These are phyloP conservation scores for Lactarius pseudohatsudake DNA, from an alignment of 768 basidiomycete species.

Conservation along the genomic window DNA sequence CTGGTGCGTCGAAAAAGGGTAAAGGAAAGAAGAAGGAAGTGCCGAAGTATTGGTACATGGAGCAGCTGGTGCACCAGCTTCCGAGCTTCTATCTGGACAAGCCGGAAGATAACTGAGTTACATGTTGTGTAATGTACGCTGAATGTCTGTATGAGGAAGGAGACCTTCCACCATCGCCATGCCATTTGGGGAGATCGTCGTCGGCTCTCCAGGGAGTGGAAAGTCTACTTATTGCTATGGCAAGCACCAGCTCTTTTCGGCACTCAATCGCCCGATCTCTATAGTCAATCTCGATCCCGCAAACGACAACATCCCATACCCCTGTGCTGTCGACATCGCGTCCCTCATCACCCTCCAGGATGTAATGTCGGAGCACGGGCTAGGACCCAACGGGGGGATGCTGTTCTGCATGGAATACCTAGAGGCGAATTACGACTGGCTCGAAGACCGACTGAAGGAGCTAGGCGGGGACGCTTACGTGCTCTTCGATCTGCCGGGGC, in stretches of 20 bases:
- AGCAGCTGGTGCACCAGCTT: conserved; percentile 51
- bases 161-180: conserved; percentile 39
- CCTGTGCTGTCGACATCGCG: conserved; percentile 83
- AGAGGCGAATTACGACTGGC: conserved; percentile 91
- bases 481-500: conserved; percentile 94
- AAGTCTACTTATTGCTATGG: conserved; percentile 90
- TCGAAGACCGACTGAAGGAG: conserved; percentile 64
- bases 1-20: conserved; percentile 12
- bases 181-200: conserved; percentile 88
- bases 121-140: background rate
- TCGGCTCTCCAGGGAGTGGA: conserved; percentile 82
- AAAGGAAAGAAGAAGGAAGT: conserved; percentile 34
- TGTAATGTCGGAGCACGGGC: conserved; percentile 77
- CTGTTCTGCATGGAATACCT: conserved; percentile 76
- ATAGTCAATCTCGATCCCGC: conserved; percentile 97
- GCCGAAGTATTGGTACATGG: conserved; percentile 57
- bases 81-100: conserved; percentile 52
- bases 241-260: conserved; percentile 86
- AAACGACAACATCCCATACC: conserved; percentile 80
- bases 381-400: conserved; percentile 97
- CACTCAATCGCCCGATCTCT: conserved; percentile 80
- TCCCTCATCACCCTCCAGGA: conserved; percentile 84
- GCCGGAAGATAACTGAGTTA: conserved; percentile 9
- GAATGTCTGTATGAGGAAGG: conserved; percentile 14
- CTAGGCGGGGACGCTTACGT: conserved; percentile 78